Evolutionary conservation across 1,284 basidiomycete species (phyloP).

Genomic region (Boletellus deceptivus): DNA sequence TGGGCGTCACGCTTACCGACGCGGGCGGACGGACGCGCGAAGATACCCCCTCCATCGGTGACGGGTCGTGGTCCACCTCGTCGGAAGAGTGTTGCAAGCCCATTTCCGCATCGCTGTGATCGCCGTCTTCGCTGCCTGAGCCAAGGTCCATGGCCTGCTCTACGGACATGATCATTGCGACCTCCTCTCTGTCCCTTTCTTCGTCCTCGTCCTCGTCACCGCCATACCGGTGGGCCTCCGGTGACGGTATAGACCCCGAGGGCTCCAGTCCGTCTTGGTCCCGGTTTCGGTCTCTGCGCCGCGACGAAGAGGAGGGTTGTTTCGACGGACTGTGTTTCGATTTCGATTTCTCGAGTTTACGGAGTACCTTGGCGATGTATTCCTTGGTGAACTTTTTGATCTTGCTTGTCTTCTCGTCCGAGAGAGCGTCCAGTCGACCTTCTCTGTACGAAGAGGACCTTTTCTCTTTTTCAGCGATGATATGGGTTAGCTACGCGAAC

Average conservation of each 20-base stretch:
- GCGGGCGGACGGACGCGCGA: conserved; percentile 21
- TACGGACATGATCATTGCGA: conserved; percentile 42
- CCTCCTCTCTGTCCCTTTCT: conserved; percentile 31
- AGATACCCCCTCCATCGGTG: conserved; percentile 34
- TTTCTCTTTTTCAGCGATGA: conserved; percentile 92
- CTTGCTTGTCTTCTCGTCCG: conserved; percentile 85
- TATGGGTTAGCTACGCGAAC: conserved; percentile 60
- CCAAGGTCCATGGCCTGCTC: conserved; percentile 55
- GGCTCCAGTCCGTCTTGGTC: conserved; percentile 20
- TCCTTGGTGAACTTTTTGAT: conserved; percentile 95
- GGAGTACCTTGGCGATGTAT: conserved; percentile 70
- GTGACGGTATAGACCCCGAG: conserved; percentile 24
- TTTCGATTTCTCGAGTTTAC: conserved; percentile 55
- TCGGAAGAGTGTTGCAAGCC: conserved; percentile 31
- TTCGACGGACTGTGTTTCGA: conserved; percentile 21
- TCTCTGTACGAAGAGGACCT: conserved; percentile 78
- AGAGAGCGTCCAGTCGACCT: conserved; percentile 68
- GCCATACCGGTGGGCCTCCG: conserved; percentile 21
- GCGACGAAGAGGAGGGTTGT: conserved; percentile 20
- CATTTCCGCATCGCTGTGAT: conserved; percentile 29
- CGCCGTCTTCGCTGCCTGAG: conserved; percentile 38
- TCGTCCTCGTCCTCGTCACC: conserved; percentile 13
- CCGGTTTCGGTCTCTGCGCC: conserved; percentile 9
- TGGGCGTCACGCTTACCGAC: conserved; percentile 33
- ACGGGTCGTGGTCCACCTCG: conserved; percentile 28